phyloP scores from a whole-genome alignment of 2,329 filamentous ascomycete genomes.

The Amauroascus niger region DNA sequence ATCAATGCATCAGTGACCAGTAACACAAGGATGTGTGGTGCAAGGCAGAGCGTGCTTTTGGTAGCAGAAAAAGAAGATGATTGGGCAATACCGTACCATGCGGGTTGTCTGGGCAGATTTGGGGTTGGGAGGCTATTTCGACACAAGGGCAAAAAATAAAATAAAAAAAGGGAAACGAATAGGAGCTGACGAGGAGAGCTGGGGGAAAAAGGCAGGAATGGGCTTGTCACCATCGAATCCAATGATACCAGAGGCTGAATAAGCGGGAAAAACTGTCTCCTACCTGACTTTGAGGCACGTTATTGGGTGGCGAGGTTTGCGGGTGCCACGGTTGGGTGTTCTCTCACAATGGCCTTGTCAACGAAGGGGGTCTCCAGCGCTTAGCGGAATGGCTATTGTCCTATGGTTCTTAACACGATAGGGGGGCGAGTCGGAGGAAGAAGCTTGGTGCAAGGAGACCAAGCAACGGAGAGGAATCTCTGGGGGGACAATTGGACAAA shows the following conservation, averaged over 20 bases:
- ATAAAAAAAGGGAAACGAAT: not conserved
- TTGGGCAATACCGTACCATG: not conserved
- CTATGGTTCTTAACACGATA: not conserved
- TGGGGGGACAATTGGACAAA: constrained; percentile 8
- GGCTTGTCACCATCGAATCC: not conserved
- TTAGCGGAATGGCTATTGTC: not conserved
- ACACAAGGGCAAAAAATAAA: not conserved
- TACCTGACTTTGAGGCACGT: not conserved
- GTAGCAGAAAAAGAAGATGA: not conserved
- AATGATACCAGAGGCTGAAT: constrained; percentile 4
- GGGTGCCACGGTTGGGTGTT: constrained; percentile 3
- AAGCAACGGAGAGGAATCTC: not conserved
- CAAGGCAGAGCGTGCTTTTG: not conserved
- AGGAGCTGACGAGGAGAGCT: not conserved
- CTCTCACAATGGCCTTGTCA: not conserved
- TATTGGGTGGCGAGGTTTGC: constrained; percentile 3
- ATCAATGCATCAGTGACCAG: not conserved
- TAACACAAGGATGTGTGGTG: not conserved
- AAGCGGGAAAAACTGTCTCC: not conserved
- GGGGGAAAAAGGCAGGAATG: no score
- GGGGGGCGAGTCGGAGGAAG: not conserved
- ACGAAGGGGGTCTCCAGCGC: not conserved
- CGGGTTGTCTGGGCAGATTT: not conserved
- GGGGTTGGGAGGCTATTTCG: not conserved
- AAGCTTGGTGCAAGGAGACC: constrained; percentile 1